phyloP scores from a whole-genome alignment of 345 rosid genomes.

The Populus nigra region DNA sequence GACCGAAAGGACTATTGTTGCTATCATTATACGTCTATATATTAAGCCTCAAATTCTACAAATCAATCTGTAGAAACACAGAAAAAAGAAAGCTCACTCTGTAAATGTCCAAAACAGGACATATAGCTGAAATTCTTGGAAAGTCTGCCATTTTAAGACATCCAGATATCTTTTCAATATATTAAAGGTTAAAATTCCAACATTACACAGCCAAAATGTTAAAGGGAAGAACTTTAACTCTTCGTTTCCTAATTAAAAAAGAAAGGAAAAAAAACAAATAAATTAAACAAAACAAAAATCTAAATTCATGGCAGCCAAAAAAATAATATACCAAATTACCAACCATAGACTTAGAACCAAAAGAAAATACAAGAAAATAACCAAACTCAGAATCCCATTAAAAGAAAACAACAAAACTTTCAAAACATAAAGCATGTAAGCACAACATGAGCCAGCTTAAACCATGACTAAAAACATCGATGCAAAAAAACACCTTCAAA shows the following conservation, averaged over 20 bases:
- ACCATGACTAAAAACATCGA: background rate
- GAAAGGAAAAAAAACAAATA: too few relatives aligned
- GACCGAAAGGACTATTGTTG: background rate
- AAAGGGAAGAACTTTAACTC: too few relatives aligned
- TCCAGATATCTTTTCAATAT: background rate
- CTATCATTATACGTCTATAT: background rate
- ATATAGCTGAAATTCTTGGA: background rate
- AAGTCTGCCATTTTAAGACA: background rate
- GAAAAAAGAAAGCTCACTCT: background rate
- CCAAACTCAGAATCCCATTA: background rate
- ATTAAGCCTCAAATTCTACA: background rate
- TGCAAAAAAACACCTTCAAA: background rate
- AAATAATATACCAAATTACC: background rate
- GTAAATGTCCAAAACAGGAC: background rate
- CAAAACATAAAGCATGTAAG: background rate
- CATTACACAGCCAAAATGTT: too few relatives aligned
- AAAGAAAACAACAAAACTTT: background rate
- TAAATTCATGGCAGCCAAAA: background rate
- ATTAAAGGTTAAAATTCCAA: too few relatives aligned
- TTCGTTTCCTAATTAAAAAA: too few relatives aligned
- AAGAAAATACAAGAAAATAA: background rate
- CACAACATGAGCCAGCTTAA: too few relatives aligned
- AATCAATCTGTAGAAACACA: background rate
- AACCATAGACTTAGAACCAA: background rate
- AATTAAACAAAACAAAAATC: background rate